Percentiles rank a stretch among this genome's conserved stretches.
Evolutionary conservation across 805 yeast genomes (phyloP).

Genomic region (Suhomyces sp.): DNA sequence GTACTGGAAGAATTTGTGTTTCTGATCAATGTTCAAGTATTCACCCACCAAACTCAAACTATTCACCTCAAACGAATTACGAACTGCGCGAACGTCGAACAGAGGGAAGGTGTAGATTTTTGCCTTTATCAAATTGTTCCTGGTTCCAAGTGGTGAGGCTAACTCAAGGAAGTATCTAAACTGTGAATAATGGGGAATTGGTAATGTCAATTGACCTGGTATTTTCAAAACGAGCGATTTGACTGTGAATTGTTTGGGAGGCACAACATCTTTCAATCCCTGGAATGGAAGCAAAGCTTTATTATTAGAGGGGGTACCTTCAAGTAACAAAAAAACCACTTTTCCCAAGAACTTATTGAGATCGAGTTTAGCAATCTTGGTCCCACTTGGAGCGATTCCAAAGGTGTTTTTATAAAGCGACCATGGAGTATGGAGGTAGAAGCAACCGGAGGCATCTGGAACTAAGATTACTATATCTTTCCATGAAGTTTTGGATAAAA

Average conservation of each 20-base stretch:
- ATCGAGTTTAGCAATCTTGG: slow-evolving; percentile 15
- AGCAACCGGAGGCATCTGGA: slow-evolving; percentile 38
- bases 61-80: slow-evolving; percentile 31
- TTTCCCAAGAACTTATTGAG: slow-evolving; percentile 34
- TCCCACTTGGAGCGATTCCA: slow-evolving; percentile 6
- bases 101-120: slow-evolving; percentile 26
- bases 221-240: slow-evolving; percentile 40
- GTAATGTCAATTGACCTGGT: slow-evolving; percentile 38
- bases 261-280: slow-evolving; percentile 1
- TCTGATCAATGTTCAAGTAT: slow-evolving; percentile 29
- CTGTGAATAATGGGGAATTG: slow-evolving; percentile 30
- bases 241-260: slow-evolving; percentile 13
- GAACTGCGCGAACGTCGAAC: slow-evolving; percentile 18
- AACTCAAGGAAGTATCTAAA: slow-evolving; percentile 22
- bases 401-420: slow-evolving; percentile 28
- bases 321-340: slow-evolving; percentile 60
- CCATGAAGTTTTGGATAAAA: slow-evolving; percentile 24
- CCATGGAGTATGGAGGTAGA: slow-evolving; percentile 26
- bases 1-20: slow-evolving; percentile 24
- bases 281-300: slow-evolving; percentile 66
- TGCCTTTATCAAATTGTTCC: slow-evolving; percentile 20
- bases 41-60: slow-evolving; percentile 29
- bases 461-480: slow-evolving; percentile 32
- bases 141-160: slow-evolving; percentile 20
- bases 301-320: slow-evolving; percentile 87